Conservation (phyloP, 495 filamentous ascomycete species). For the Oidiodendron maius region DNA sequence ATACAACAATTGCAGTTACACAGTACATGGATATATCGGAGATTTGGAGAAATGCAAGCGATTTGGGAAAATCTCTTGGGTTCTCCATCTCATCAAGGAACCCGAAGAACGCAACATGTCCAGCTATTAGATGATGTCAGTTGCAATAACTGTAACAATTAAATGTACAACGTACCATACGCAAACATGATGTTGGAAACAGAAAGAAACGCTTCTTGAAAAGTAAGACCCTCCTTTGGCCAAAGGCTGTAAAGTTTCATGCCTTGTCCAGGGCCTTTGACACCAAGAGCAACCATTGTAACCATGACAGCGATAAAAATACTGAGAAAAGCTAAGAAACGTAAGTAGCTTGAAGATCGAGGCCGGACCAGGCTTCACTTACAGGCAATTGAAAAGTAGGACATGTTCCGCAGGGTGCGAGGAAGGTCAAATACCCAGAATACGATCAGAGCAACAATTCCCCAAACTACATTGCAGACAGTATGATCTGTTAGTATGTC, state of each 20-base stretch:
- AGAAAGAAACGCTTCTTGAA: conserved; percentile 51
- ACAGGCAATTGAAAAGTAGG: conserved; percentile 53
- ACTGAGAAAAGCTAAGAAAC: conserved; percentile 30
- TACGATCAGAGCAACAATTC: conserved; percentile 56
- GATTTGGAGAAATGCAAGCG: conserved; percentile 56
- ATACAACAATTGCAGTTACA: conserved; percentile 61
- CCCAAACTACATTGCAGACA: conserved; percentile 63
- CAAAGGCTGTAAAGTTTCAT: neutral
- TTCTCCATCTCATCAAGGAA: conserved; percentile 75
- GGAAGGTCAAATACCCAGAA: conserved; percentile 34
- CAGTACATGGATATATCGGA: conserved; percentile 66
- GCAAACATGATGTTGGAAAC: conserved; percentile 74
- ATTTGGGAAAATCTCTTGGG: conserved; percentile 59
- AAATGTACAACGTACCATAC: conserved; percentile 29
- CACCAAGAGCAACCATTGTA: conserved; percentile 53
- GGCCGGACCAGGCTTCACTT: too few relatives aligned
- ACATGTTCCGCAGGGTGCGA: conserved; percentile 47
- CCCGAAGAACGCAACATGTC: conserved; percentile 47
- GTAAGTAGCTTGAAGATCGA: too few relatives aligned
- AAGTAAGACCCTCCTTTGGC: conserved; percentile 1
- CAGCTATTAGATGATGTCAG: conserved; percentile 13
- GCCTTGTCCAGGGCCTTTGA: neutral
- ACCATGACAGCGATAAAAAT: conserved; percentile 60
- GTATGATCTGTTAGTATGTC: conserved; percentile 58
- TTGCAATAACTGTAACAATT: neutral